Percentiles rank a stretch among this genome's conserved stretches.
Conservation (phyloP, 2,329 filamentous ascomycete genomes). For the Aureobasidium melanogenum region DNA sequence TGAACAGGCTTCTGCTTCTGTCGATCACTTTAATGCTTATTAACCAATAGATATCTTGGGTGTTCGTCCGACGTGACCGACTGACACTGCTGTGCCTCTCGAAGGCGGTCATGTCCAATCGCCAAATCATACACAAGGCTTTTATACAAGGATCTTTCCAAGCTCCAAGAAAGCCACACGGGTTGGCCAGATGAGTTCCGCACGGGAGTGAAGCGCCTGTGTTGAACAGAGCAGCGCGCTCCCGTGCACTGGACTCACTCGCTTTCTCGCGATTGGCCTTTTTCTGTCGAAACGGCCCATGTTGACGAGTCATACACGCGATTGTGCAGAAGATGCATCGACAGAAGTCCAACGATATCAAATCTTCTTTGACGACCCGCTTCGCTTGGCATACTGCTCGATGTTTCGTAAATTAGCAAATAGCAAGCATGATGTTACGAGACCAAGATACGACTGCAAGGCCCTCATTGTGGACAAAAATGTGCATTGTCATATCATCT, state of each 20-base stretch:
- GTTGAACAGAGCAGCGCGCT: background rate
- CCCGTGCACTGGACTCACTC: too few relatives aligned
- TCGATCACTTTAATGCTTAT: background rate
- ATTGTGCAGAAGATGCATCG: too few relatives aligned
- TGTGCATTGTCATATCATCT: too few relatives aligned
- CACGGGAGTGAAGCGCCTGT: background rate
- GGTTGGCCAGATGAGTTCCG: background rate
- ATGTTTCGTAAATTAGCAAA: too few relatives aligned
- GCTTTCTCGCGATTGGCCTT: background rate
- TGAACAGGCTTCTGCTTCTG: constrained; percentile 1
- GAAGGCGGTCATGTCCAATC: background rate
- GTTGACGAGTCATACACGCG: background rate
- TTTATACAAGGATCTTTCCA: background rate
- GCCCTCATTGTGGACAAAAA: too few relatives aligned
- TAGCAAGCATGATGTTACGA: too few relatives aligned
- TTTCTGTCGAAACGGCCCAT: too few relatives aligned
- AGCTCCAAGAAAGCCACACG: background rate
- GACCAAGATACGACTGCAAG: too few relatives aligned
- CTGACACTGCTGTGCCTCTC: background rate
- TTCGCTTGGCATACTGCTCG: too few relatives aligned
- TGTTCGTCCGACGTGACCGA: background rate
- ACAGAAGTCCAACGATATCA: too few relatives aligned
- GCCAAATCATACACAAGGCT: too few relatives aligned
- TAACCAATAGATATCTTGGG: background rate
- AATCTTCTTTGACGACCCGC: too few relatives aligned